These are phyloP conservation scores for Pythium guiyangense DNA, from an alignment of 352 stramenopile species.

Conservation along the genomic window DNA sequence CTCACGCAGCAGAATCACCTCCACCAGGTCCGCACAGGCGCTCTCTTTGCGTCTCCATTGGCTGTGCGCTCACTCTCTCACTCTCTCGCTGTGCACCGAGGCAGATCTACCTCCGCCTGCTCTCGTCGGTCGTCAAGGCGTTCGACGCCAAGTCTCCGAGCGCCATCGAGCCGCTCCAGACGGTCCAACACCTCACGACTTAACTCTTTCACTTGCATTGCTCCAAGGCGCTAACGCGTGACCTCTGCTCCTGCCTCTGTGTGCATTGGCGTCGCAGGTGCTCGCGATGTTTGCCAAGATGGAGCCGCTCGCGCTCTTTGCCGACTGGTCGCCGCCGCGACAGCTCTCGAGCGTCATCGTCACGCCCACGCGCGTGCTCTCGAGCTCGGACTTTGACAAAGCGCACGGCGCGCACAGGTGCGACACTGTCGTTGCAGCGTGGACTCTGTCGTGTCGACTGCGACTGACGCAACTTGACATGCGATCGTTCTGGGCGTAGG, in stretches of 20 bases:
- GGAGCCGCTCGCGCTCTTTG: slow-evolving; percentile 64
- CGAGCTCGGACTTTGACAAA: slow-evolving; percentile 58
- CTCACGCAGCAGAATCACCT: slow-evolving; percentile 73
- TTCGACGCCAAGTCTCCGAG: slow-evolving; percentile 48
- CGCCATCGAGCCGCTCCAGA: slow-evolving; percentile 50
- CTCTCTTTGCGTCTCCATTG: background rate
- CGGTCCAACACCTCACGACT: slow-evolving; percentile 24
- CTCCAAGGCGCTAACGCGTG: background rate
- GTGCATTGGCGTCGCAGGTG: slow-evolving; percentile 33
- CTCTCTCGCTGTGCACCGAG: background rate
- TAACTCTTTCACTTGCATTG: background rate
- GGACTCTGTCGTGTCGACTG: too few species aligned
- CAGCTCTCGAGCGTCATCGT: slow-evolving; percentile 40
- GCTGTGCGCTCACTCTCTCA: background rate
- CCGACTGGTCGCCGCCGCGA: slow-evolving; percentile 70
- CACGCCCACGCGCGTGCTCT: slow-evolving; percentile 38
- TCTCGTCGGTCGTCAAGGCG: slow-evolving; percentile 46
- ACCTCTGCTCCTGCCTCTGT: background rate
- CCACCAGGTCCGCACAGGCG: slow-evolving; percentile 42
- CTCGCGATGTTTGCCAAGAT: slow-evolving; percentile 52
- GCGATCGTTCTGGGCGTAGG: slow-evolving; percentile 12
- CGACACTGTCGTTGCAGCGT: background rate
- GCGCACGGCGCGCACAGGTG: slow-evolving; percentile 50
- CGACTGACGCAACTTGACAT: too few species aligned
- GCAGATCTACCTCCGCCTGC: slow-evolving; percentile 67